phyloP scores from a whole-genome alignment of 169 alveolate species.

The Plasmodium malariae region DNA sequence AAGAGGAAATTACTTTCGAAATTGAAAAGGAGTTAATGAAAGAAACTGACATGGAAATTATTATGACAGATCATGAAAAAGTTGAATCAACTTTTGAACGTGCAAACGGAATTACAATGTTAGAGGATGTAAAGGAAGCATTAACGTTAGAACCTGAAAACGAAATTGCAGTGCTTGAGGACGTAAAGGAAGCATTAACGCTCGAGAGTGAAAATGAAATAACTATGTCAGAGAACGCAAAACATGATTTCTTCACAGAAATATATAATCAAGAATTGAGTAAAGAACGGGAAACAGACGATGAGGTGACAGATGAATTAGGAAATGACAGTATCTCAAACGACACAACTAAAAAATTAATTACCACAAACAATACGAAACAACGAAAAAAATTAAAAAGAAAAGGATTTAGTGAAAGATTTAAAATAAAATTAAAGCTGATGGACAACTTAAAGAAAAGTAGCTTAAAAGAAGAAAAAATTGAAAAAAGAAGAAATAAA shows the following conservation, averaged over 20 bases:
- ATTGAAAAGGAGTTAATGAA: no score
- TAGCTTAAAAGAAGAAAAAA: neutral
- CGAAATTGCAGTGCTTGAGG: no score
- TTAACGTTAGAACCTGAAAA: no score
- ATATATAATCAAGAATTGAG: no score
- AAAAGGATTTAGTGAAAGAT: neutral
- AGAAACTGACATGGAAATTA: no score
- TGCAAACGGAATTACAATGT: neutral
- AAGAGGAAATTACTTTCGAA: neutral
- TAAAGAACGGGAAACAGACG: neutral
- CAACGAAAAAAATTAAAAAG: neutral
- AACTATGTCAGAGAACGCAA: no score
- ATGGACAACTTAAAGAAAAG: neutral
- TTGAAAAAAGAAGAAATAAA: neutral
- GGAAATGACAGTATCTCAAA: no score
- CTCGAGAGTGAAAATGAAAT: no score
- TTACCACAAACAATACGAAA: no score
- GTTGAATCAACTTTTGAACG: no score
- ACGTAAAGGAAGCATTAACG: no score
- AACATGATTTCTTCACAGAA: no score
- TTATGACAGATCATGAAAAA: neutral
- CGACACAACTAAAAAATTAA: neutral
- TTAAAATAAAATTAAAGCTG: slow-evolving; percentile 5
- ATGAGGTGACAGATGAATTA: neutral
- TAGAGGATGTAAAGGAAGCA: neutral